Evolutionary conservation across 2,329 filamentous ascomycete genomes (phyloP).

Genomic region (Fusarium neocosmosporiellum): DNA sequence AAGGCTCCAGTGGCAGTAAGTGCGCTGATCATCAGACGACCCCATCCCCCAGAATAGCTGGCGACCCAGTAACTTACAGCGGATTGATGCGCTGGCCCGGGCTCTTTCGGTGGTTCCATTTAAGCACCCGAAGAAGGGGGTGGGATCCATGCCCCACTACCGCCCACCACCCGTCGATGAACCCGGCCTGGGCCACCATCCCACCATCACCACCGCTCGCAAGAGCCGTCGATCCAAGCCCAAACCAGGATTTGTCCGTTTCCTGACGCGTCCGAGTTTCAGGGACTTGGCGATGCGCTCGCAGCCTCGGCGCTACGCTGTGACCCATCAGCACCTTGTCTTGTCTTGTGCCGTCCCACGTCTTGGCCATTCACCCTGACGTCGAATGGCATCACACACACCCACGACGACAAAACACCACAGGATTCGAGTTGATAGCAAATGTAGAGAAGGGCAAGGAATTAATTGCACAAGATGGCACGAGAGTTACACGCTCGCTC

Average conservation of each 20-base stretch:
- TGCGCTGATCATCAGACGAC: conserved; percentile 16
- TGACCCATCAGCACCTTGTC: conserved; percentile 34
- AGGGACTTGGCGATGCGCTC: conserved; percentile 40
- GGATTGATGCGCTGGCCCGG: conserved; percentile 1
- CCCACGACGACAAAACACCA: neutral
- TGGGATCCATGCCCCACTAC: neutral
- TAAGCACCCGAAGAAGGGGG: conserved; percentile 6
- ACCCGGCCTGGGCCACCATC: conserved; percentile 5
- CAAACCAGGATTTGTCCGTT: conserved; percentile 33
- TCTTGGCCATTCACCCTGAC: conserved; percentile 20
- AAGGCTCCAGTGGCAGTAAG: too few relatives aligned
- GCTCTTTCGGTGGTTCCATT: conserved; percentile 18
- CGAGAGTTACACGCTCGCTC: neutral
- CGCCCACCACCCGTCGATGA: conserved; percentile 3
- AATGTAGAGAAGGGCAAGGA: neutral
- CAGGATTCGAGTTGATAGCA: neutral
- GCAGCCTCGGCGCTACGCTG: conserved; percentile 27
- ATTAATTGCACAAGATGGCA: neutral
- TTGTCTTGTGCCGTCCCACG: conserved; percentile 19
- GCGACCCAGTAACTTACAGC: neutral
- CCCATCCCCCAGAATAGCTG: conserved; percentile 1
- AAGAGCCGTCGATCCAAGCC: conserved; percentile 31
- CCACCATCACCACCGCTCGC: neutral
- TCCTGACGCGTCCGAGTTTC: conserved; percentile 25
- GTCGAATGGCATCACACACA: conserved; percentile 20